Evolutionary conservation across 495 filamentous ascomycete species (phyloP).

Genomic region (Annulohypoxylon nitens): DNA sequence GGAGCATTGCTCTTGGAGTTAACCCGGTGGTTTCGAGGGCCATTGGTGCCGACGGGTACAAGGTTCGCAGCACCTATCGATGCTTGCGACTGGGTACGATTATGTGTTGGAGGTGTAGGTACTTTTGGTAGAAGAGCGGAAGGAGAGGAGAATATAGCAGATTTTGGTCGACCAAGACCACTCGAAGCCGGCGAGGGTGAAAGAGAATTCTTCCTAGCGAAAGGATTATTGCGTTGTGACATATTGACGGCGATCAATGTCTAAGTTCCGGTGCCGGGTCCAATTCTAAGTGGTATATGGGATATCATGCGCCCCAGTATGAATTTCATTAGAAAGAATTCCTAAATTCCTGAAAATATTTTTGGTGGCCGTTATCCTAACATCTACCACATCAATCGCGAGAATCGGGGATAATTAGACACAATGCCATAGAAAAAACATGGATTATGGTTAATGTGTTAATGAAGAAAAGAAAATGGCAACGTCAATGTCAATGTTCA

Average conservation of each 20-base stretch:
- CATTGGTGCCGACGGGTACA: constrained; percentile 48
- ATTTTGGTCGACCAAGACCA: constrained; percentile 74
- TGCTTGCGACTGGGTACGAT: constrained; percentile 61
- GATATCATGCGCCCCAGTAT: constrained; percentile 24
- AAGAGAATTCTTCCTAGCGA: constrained; percentile 72
- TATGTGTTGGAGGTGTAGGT: constrained; percentile 53
- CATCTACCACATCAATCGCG: constrained; percentile 28
- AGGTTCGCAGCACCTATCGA: constrained; percentile 47
- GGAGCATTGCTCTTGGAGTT: constrained; percentile 70
- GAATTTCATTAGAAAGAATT: constrained; percentile 32
- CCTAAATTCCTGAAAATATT: constrained; percentile 20
- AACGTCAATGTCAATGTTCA: not conserved
- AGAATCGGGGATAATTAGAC: constrained; percentile 24
- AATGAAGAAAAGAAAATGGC: constrained; percentile 15
- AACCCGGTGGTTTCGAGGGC: constrained; percentile 66
- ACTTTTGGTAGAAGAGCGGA: constrained; percentile 61
- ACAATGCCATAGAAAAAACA: constrained; percentile 44
- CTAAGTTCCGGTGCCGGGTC: constrained; percentile 30
- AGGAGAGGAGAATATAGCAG: constrained; percentile 70
- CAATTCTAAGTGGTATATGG: constrained; percentile 3
- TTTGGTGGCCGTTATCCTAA: constrained; percentile 28
- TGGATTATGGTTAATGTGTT: not conserved
- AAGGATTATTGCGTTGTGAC: constrained; percentile 75
- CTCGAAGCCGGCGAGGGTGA: constrained; percentile 68
- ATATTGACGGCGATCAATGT: constrained; percentile 60